Evolutionary conservation across 1,139 yeast genomes (phyloP).

Genomic region (Arxiozyma telluris): DNA sequence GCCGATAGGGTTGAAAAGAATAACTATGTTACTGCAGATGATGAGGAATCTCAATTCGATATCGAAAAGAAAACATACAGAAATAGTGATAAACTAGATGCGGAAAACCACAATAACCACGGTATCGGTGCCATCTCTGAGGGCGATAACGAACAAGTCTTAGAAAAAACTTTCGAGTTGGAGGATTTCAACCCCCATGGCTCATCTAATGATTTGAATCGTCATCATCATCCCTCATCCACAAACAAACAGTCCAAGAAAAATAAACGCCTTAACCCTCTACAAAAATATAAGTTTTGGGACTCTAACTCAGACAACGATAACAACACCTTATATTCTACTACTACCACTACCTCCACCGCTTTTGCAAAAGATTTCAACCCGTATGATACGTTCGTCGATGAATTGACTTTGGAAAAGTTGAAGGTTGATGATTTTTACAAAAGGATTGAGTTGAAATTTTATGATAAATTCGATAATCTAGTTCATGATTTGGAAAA

Average conservation of each 20-base stretch:
- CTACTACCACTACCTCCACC: no score
- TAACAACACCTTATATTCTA: neutral
- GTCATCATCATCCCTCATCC: neutral
- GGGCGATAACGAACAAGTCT: constrained; percentile 8
- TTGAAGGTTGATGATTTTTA: constrained; percentile 54
- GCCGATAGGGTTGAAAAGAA: neutral
- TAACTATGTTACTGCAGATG: neutral
- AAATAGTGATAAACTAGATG: constrained; percentile 8
- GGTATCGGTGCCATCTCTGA: neutral
- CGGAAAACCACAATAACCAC: neutral
- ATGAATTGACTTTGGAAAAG: constrained; percentile 51
- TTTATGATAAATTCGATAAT: constrained; percentile 43
- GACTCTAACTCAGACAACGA: neutral
- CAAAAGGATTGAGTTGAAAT: constrained; percentile 41
- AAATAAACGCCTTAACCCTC: neutral
- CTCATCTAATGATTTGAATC: neutral
- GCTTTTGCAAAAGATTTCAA: constrained; percentile 9
- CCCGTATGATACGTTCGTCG: constrained; percentile 37
- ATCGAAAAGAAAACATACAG: constrained; percentile 18
- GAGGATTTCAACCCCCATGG: constrained; percentile 11
- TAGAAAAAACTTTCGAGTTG: constrained; percentile 25
- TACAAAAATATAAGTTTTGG: constrained; percentile 1
- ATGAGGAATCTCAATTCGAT: constrained; percentile 8
- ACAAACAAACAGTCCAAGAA: neutral
- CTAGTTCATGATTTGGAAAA: constrained; percentile 39